Evolutionary conservation across 2,329 filamentous ascomycete species (phyloP).

Genomic region (Colletotrichum plurivorum): DNA sequence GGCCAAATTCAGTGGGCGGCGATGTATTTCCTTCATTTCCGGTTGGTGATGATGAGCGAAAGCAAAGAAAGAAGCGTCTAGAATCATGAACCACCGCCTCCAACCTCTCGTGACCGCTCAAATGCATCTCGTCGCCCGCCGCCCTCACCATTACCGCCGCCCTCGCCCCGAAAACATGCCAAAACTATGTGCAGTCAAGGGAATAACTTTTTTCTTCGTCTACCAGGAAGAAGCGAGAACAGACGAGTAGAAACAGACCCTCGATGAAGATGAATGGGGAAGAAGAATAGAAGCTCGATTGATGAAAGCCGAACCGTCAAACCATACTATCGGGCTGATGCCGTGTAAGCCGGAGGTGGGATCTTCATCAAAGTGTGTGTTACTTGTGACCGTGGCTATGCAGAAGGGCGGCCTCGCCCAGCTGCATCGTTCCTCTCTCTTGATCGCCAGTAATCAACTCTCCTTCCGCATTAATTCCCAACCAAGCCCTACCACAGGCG

Average conservation of each 20-base stretch:
- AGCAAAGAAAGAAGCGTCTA: conserved; percentile 29
- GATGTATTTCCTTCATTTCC: conserved; percentile 19
- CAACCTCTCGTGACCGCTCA: conserved; percentile 36
- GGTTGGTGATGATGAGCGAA: conserved; percentile 16
- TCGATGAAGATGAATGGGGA: background rate
- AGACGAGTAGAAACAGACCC: conserved; percentile 4
- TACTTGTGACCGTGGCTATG: background rate
- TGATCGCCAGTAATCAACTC: conserved; percentile 19
- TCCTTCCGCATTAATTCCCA: conserved; percentile 18
- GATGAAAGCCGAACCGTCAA: conserved; percentile 2
- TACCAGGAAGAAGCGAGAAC: conserved; percentile 25
- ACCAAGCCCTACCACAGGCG: background rate
- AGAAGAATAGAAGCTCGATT: conserved; percentile 3
- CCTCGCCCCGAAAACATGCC: conserved; percentile 32
- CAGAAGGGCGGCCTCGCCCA: background rate
- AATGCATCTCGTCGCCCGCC: conserved; percentile 37
- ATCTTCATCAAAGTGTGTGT: conserved; percentile 23
- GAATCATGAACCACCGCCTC: conserved; percentile 30
- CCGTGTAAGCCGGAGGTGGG: conserved; percentile 32
- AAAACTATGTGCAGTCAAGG: conserved; percentile 35
- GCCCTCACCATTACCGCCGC: background rate
- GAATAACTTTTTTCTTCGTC: conserved; percentile 41
- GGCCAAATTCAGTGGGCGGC: background rate
- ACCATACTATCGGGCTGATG: conserved; percentile 16
- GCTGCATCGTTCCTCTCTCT: background rate